phyloP scores from a whole-genome alignment of 2,329 filamentous ascomycete genomes.

The Dothistroma pini region DNA sequence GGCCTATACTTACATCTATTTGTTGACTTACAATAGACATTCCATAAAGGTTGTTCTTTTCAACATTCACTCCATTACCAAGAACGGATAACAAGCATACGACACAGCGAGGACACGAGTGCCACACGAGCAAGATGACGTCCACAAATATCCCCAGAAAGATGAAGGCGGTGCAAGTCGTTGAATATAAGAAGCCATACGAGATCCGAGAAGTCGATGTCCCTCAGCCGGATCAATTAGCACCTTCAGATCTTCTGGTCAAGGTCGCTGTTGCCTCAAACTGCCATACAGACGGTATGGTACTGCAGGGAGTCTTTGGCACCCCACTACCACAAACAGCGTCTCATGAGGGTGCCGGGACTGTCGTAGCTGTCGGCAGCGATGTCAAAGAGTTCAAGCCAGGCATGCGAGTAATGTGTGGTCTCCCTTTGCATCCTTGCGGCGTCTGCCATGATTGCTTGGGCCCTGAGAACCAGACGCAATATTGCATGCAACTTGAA shows the following conservation, averaged over 20 bases:
- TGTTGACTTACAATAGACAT: no score
- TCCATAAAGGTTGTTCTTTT: background rate
- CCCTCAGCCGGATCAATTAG: constrained; percentile 31
- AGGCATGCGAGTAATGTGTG: constrained; percentile 56
- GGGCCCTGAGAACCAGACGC: constrained; percentile 46
- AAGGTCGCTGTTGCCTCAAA: constrained; percentile 58
- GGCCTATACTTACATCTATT: background rate
- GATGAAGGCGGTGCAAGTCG: constrained; percentile 49
- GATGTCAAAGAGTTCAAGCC: constrained; percentile 42
- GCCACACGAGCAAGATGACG: background rate
- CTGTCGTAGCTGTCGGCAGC: constrained; percentile 48
- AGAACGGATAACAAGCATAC: background rate
- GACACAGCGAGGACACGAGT: background rate
- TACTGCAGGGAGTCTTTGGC: constrained; percentile 48
- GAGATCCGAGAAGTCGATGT: constrained; percentile 49
- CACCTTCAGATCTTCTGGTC: constrained; percentile 55
- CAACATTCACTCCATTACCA: background rate
- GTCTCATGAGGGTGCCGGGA: constrained; percentile 57
- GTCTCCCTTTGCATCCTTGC: constrained; percentile 52
- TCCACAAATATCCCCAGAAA: constrained; percentile 37
- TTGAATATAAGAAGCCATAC: constrained; percentile 56
- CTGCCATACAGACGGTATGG: constrained; percentile 62
- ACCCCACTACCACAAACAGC: constrained; percentile 50
- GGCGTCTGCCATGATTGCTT: constrained; percentile 52
- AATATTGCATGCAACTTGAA: constrained; percentile 50